These are phyloP conservation scores for Zopfochytrium polystomum DNA, from an alignment of 371 early-diverging fungal genomes.

Conservation along the genomic window DNA sequence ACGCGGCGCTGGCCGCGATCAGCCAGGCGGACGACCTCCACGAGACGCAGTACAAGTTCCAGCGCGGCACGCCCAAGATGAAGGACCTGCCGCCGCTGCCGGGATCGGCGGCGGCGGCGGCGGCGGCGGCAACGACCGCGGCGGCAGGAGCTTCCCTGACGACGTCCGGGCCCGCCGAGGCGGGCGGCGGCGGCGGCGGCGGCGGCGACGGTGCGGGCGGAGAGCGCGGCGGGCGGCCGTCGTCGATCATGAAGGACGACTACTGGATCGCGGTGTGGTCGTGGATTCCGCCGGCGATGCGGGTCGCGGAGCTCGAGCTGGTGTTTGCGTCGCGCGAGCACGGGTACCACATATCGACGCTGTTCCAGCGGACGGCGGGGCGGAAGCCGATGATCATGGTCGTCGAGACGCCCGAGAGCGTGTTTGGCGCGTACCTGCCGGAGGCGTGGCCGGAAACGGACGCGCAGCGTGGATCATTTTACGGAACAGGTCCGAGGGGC, in stretches of 20 bases:
- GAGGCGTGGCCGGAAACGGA: constrained; percentile 29
- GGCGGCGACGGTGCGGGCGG: too few relatives aligned
- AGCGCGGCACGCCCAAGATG: constrained; percentile 32
- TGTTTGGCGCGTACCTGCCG: constrained; percentile 45
- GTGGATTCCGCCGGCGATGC: constrained; percentile 40
- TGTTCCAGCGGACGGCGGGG: constrained; percentile 24
- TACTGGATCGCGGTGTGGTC: constrained; percentile 48
- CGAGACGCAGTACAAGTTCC: constrained; percentile 28
- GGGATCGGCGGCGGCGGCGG: not conserved
- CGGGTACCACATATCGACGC: constrained; percentile 33
- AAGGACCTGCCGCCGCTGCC: constrained; percentile 22
- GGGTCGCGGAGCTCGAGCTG: constrained; percentile 34
- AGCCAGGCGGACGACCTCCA: constrained; percentile 30
- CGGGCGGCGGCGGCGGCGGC: too few relatives aligned
- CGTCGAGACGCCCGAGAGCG: constrained; percentile 34
- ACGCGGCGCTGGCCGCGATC: constrained; percentile 19
- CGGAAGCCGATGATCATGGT: constrained; percentile 36
- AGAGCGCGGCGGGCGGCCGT: too few relatives aligned
- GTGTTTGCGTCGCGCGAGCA: constrained; percentile 45
- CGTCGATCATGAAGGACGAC: constrained; percentile 36
- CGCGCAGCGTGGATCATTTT: constrained; percentile 23
- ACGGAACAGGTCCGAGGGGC: constrained; percentile 38
- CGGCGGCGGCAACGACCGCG: not conserved
- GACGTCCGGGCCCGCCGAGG: too few relatives aligned
- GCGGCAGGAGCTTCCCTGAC: too few relatives aligned